These are phyloP conservation scores for Dryas drummondii DNA, from an alignment of 306 rosid genomes.

Conservation along the genomic window DNA sequence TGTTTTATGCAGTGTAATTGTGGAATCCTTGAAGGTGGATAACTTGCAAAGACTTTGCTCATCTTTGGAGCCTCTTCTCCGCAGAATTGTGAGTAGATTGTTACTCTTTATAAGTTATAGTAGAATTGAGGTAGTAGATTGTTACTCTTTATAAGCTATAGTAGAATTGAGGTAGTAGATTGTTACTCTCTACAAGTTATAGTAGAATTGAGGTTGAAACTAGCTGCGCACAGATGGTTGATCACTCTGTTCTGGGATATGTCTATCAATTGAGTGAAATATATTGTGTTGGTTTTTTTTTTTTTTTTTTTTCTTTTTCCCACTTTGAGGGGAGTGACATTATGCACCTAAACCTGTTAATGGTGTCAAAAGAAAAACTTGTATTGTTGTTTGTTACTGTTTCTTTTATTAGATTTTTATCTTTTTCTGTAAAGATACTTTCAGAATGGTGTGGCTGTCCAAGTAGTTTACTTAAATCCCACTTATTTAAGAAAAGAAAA, in stretches of 20 bases:
- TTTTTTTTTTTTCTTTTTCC: background rate
- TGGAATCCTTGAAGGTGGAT: constrained; percentile 88
- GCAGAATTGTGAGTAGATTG: constrained; percentile 70
- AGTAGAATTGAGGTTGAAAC: background rate
- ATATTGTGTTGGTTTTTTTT: background rate
- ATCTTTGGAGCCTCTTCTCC: constrained; percentile 81
- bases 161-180: too few species aligned
- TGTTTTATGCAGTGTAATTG: constrained; percentile 63
- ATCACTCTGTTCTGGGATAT: background rate
- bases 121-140: background rate
- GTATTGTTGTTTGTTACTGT: too few species aligned
- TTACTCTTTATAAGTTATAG: constrained; percentile 8
- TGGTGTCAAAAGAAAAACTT: too few species aligned
- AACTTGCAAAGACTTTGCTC: constrained; percentile 81
- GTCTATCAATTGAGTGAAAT: background rate
- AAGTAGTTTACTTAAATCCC: background rate
- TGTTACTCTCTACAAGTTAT: too few species aligned
- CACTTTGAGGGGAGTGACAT: too few species aligned
- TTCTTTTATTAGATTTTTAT: background rate
- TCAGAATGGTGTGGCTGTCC: background rate
- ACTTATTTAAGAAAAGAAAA: too few species aligned
- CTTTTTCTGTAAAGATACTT: background rate
- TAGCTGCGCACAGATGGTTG: constrained; percentile 5
- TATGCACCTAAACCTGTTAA: background rate
- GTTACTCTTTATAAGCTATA: too few species aligned